These are phyloP conservation scores for Amphicarpaea edgeworthii DNA, from an alignment of 306 rosid genomes.

Conservation along the genomic window DNA sequence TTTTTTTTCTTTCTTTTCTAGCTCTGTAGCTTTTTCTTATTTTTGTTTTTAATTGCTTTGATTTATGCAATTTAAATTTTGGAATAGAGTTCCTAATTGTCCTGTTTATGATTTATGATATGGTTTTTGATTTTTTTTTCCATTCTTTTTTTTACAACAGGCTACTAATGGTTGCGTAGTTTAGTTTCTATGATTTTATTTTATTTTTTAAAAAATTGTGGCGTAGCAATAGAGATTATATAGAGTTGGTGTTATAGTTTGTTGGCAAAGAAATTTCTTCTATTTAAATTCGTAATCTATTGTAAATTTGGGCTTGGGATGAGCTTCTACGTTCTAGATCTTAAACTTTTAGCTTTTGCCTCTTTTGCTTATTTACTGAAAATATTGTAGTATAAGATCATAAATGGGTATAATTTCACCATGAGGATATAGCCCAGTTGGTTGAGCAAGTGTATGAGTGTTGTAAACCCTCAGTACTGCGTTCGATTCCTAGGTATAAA, in stretches of 20 bases:
- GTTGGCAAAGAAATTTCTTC: background rate
- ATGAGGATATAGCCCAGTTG: no score
- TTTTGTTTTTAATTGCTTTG: background rate
- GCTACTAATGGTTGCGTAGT: constrained; percentile 13
- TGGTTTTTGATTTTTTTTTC: background rate
- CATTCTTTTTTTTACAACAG: background rate
- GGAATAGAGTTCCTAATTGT: background rate
- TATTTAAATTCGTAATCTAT: background rate
- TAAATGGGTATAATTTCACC: no score
- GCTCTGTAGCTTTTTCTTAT: background rate
- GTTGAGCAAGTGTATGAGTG: no score
- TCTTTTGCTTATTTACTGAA: background rate
- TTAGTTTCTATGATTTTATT: background rate
- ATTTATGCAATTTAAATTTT: background rate
- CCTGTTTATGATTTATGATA: background rate
- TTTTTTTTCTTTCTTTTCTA: background rate
- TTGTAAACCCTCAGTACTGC: no score
- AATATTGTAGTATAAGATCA: constrained; percentile 9
- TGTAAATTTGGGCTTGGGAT: background rate
- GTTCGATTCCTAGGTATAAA: no score
- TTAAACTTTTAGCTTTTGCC: background rate
- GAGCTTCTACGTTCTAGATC: constrained; percentile 37
- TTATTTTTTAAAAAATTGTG: background rate
- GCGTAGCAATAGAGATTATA: background rate
- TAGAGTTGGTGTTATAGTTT: background rate